Evolutionary conservation across 2,329 filamentous ascomycete genomes (phyloP), one percentile per base, ranked within the genome.

Genomic region (Penicillium sp.): DNA sequence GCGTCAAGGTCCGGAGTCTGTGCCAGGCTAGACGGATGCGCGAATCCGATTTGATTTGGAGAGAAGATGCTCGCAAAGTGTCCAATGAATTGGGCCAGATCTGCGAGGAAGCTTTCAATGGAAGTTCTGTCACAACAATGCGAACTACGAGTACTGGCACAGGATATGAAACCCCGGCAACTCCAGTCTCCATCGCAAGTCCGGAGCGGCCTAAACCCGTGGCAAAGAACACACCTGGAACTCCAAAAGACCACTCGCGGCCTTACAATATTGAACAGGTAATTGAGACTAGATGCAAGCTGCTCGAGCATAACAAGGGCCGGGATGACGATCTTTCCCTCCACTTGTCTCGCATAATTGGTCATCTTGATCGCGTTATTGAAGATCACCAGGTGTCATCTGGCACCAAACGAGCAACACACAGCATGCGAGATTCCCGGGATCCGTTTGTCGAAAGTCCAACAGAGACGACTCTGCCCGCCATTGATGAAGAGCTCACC

Each of bases 101-200:
- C 41, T 93, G 89, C 56, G 89, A 96, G 56, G 85, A 92, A 55
- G 89, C 89, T 1, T 95, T 96, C 68, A 89, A 86, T 56, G 80
- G 83, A 51, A 74, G 68, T 37, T 82, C 73, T 0, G 62, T 74
- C 14, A 70, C 75, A 2, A 77, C 71, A 34, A 61, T 56, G 16
- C 66, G 66, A 3, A 73, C 71, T 1, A 66, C 67, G 6, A 66
- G 60, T 39, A 59, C 59, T 16, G 61, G 52, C 27, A 57, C 60
- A 8, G 66, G 64, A 18, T 67, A 68, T 39, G 70, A 76, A 23
- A 77, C 76, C 2, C 75, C 76, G 17, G 69, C 72, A 4, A 70
- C 66, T 13, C 68, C 68, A 5, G 54, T 67, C 22, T 70, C 60
- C 15, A 54, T 62, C n/a, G 44, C 47, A 5, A 60, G 52, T 14